phyloP scores from a whole-genome alignment of 768 basidiomycete genomes.

The Mycena polygramma region DNA sequence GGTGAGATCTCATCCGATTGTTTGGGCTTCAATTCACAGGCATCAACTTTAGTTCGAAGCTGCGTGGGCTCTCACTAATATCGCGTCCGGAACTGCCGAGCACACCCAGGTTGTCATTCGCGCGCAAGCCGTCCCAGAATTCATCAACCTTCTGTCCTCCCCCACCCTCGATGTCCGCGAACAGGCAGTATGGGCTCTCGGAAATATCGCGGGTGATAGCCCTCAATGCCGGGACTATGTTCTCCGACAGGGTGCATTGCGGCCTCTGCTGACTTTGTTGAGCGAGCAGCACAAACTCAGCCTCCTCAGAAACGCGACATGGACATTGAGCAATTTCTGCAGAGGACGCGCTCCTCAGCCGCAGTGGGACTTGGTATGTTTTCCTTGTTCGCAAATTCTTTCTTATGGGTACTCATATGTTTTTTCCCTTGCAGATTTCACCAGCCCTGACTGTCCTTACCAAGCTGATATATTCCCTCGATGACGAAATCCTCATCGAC shows the following conservation, averaged over 20 bases:
- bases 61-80: constrained; percentile 98
- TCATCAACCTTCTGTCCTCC: constrained; percentile 95
- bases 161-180: constrained; percentile 96
- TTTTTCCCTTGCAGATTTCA: constrained; percentile 76
- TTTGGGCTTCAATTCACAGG: background rate
- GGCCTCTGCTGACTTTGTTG: constrained; percentile 87
- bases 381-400: constrained; percentile 7
- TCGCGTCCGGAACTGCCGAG: constrained; percentile 97
- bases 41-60: constrained; percentile 86
- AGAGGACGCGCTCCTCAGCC: constrained; percentile 98
- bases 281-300: constrained; percentile 99
- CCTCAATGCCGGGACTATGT: constrained; percentile 99
- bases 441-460: constrained; percentile 96
- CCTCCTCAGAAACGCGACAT: constrained; percentile 98
- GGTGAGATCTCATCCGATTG: constrained; percentile 52
- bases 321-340: constrained; percentile 99
- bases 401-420: constrained; percentile 26
- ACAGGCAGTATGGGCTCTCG: constrained; percentile 99
- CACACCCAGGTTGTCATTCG: constrained; percentile 98
- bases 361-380: constrained; percentile 92
- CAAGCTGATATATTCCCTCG: constrained; percentile 98
- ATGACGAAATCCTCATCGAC: constrained; percentile 99
- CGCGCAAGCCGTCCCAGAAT: constrained; percentile 94
- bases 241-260: constrained; percentile 90
- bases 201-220: constrained; percentile 99